phyloP scores from a whole-genome alignment of 176 grass and related monocot species.

The Pontederia crassipes region DNA sequence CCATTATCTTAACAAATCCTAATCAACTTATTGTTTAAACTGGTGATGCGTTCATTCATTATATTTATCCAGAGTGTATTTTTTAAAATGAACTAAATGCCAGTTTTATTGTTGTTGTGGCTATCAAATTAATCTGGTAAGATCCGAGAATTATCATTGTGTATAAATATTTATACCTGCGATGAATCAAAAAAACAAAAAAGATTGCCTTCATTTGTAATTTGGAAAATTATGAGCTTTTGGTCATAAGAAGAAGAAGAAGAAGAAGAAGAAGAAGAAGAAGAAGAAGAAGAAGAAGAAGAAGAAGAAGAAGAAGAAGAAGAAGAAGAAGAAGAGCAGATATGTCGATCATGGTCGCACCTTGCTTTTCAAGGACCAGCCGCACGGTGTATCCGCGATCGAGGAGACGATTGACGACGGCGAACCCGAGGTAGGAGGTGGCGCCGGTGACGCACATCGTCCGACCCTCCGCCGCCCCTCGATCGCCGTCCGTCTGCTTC shows the following conservation, averaged over 20 bases:
- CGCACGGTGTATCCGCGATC: constrained; percentile 67
- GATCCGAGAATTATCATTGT: too few relatives aligned
- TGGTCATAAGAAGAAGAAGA: not conserved
- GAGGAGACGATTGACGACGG: constrained; percentile 71
- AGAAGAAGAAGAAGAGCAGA: not conserved
- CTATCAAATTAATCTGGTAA: too few relatives aligned
- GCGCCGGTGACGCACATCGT: constrained; percentile 85
- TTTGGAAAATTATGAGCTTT: too few relatives aligned
- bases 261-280: not conserved
- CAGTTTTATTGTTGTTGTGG: too few relatives aligned
- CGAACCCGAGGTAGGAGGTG: constrained; percentile 77
- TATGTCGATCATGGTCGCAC: constrained; percentile 16
- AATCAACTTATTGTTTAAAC: too few relatives aligned
- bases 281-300: not conserved
- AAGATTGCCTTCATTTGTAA: too few relatives aligned
- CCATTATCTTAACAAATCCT: too few relatives aligned
- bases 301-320: not conserved
- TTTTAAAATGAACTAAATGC: too few relatives aligned
- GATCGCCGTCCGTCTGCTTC: constrained; percentile 19
- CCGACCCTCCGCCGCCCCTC: constrained; percentile 19
- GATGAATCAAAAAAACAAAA: too few relatives aligned
- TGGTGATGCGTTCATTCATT: too few relatives aligned
- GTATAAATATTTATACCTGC: too few relatives aligned
- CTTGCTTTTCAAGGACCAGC: constrained; percentile 84
- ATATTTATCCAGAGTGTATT: too few relatives aligned